Evolutionary conservation across 1,284 basidiomycete species (phyloP).

Genomic region (Fomes fomentarius): DNA sequence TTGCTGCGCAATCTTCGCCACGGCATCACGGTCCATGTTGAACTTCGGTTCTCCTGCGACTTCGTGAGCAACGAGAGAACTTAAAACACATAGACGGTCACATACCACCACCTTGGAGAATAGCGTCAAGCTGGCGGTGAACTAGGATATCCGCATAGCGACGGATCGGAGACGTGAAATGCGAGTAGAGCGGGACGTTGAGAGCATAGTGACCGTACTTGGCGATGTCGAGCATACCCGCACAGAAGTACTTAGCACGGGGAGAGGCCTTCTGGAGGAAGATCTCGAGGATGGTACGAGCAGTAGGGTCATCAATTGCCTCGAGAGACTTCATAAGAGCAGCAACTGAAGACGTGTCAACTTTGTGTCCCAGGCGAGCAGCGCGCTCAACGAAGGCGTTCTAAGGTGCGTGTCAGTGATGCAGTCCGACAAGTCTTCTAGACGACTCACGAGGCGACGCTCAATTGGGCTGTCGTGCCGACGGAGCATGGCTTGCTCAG

Average conservation of each 20-base stretch:
- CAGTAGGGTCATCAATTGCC: conserved; percentile 71
- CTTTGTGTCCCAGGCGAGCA: conserved; percentile 78
- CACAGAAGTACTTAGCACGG: conserved; percentile 96
- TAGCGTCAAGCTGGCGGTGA: conserved; percentile 96
- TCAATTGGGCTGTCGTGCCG: conserved; percentile 94
- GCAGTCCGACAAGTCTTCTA: neutral
- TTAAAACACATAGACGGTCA: neutral
- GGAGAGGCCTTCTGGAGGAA: conserved; percentile 90
- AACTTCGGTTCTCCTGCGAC: conserved; percentile 79
- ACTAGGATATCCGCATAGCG: conserved; percentile 96
- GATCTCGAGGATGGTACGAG: conserved; percentile 76
- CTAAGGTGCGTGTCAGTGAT: conserved; percentile 39
- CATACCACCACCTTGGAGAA: conserved; percentile 73
- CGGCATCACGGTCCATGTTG: conserved; percentile 35
- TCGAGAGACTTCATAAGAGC: conserved; percentile 86
- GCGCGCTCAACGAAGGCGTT: conserved; percentile 82
- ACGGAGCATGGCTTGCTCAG: conserved; percentile 93
- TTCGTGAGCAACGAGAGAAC: conserved; percentile 5
- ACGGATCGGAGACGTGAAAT: conserved; percentile 94
- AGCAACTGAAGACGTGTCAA: conserved; percentile 83
- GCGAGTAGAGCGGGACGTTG: conserved; percentile 92
- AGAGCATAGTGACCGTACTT: conserved; percentile 96
- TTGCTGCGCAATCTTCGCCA: neutral
- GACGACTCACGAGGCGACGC: conserved; percentile 71
- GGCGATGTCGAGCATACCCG: conserved; percentile 98